Evolutionary conservation across 345 rosid genomes (phyloP), one percentile per base, ranked within the genome.

Genomic region (Cardamine resedifolia): DNA sequence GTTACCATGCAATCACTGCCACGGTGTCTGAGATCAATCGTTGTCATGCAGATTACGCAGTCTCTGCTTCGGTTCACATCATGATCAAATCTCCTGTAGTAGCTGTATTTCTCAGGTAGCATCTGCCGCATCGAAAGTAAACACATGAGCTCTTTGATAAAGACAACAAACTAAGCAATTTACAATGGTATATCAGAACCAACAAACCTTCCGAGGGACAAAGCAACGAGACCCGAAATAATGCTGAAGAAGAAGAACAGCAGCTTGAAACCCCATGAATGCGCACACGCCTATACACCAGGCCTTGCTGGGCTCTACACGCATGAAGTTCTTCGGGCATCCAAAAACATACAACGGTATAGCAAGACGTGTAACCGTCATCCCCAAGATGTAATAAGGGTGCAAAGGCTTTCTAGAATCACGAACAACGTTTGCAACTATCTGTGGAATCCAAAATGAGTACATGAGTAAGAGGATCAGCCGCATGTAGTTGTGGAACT

Each of bases 321-420:
- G 91, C 97, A 91, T 91, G 84, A 95, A 95, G 77, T 95, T 91
- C 73, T 83, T 79, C 41, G 99, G 99, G 81, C 97, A 95, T 58
- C 99, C 99, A 78, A 88, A 95, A 15, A 91, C 78, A 71, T 95
- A 91, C 49, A 91, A 65, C 0, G 99, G 97, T 66, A 91, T 71
- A 63, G 94, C 96, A 44, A 95, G 79, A 55, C 99, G 94, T 73
- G 99, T 88, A 44, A 91, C 66, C 21, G 90, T 85, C 85, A 91
- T 90, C 83, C 99, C 99, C 64, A 95, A 41, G 73, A 95, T 85
- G 79, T 90, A 95, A 81, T 88, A 80, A 49, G 99, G 99, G 76
- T 95, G 96, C 90, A 95, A 76, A 71, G 97, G 90, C 80, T 91
- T 95, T 85, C 99, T 87, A 31, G 96, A 88, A 81, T 95, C 97